These are phyloP conservation scores for Hypoxylon crocopeplum DNA, from an alignment of 495 filamentous ascomycete species.

Conservation along the genomic window DNA sequence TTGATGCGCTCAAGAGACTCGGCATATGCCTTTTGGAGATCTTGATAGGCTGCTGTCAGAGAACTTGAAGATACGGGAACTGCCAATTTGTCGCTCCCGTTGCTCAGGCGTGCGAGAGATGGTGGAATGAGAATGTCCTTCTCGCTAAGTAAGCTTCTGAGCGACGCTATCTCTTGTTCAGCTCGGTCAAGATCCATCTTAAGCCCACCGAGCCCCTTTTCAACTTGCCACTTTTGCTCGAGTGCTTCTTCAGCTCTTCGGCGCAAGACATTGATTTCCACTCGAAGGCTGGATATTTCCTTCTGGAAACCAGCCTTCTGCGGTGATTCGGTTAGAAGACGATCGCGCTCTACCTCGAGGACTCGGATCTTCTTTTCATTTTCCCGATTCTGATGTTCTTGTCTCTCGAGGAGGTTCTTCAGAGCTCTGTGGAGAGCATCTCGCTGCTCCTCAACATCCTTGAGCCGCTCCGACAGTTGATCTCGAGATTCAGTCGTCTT, in stretches of 20 bases:
- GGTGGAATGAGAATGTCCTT: constrained; percentile 79
- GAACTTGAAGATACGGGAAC: constrained; percentile 68
- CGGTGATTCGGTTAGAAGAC: constrained; percentile 71
- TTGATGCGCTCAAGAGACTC: constrained; percentile 63
- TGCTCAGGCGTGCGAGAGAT: constrained; percentile 56
- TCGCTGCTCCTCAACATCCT: constrained; percentile 91
- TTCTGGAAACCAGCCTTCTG: constrained; percentile 79
- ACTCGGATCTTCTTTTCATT: constrained; percentile 76
- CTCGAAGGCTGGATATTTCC: constrained; percentile 78
- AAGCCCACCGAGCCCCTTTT: constrained; percentile 88
- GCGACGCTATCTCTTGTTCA: constrained; percentile 84
- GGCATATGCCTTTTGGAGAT: constrained; percentile 70
- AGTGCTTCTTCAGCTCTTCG: constrained; percentile 92
- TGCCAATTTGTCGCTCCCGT: constrained; percentile 36
- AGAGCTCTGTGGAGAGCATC: constrained; percentile 89
- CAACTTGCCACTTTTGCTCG: constrained; percentile 95
- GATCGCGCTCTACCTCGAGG: constrained; percentile 80
- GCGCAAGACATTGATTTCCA: constrained; percentile 84
- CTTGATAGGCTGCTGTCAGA: constrained; percentile 77
- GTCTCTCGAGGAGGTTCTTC: constrained; percentile 84
- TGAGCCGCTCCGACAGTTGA: constrained; percentile 79
- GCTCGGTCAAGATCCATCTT: constrained; percentile 98
- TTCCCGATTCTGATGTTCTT: constrained; percentile 80
- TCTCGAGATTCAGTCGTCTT: constrained; percentile 72
- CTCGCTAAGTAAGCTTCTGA: constrained; percentile 81